These are phyloP conservation scores for Nigrospora oryzae DNA, from an alignment of 2,329 filamentous ascomycete species.

Conservation along the genomic window DNA sequence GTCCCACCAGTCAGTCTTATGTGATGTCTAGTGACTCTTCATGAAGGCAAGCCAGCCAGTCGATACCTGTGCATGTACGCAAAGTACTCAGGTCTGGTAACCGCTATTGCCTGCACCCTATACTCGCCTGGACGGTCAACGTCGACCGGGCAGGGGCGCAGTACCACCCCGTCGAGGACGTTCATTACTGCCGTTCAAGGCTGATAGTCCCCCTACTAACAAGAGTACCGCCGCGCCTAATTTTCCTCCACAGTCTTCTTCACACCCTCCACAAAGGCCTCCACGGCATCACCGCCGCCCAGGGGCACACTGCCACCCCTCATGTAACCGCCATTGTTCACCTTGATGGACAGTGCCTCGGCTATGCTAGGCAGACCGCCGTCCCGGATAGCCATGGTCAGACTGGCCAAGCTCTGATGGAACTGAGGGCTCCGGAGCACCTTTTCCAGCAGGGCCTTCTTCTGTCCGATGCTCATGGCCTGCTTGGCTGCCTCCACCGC, in stretches of 20 bases:
- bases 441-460: constrained; percentile 70
- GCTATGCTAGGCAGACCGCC: constrained; percentile 85
- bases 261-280: constrained; percentile 85
- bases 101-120: no score
- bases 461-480: constrained; percentile 65
- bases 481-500: constrained; percentile 65
- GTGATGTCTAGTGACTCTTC: no score
- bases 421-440: constrained; percentile 89
- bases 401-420: constrained; percentile 71
- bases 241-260: constrained; percentile 67
- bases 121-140: no score
- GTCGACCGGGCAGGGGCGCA: no score
- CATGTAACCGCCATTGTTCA: constrained; percentile 79
- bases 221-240: constrained; percentile 10
- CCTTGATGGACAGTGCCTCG: constrained; percentile 71
- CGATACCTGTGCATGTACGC: no score
- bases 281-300: constrained; percentile 80
- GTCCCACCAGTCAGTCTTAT: no score
- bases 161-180: no score
- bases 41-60: no score
- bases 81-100: no score
- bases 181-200: no score
- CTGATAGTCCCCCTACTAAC: no score
- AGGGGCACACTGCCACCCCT: constrained; percentile 72
- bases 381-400: constrained; percentile 83